A percentile compares a stretch with the other conserved stretches of the same genome.
Evolutionary conservation across 1,284 basidiomycete genomes (phyloP).

Genomic region (Trametes pubescens): DNA sequence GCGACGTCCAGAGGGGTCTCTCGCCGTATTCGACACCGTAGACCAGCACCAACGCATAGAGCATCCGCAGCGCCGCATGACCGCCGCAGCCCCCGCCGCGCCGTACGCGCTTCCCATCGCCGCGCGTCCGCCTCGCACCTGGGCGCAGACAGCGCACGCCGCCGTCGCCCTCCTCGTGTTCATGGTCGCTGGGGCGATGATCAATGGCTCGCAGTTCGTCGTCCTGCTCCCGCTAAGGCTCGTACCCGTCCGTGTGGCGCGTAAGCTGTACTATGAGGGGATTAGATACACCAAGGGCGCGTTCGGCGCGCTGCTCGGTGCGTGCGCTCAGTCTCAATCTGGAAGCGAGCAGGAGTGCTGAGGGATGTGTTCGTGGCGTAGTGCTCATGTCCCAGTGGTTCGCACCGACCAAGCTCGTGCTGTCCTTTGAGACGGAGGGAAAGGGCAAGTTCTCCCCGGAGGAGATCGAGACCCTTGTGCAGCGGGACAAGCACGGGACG

Average conservation of each 20-base stretch:
- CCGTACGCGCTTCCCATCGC: conserved; percentile 65
- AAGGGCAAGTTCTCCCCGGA: conserved; percentile 65
- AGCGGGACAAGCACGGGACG: conserved; percentile 63
- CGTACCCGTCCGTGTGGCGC: conserved; percentile 59
- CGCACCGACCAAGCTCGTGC: conserved; percentile 76
- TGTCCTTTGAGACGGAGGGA: conserved; percentile 80
- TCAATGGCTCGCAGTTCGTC: conserved; percentile 75
- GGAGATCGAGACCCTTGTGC: conserved; percentile 63
- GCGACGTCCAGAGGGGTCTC: neutral
- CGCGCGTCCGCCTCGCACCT: conserved; percentile 63
- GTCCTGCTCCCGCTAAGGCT: conserved; percentile 71
- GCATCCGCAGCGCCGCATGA: conserved; percentile 4
- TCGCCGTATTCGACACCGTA: neutral
- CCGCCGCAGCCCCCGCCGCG: conserved; percentile 12
- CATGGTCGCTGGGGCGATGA: conserved; percentile 70
- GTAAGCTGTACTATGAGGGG: conserved; percentile 66
- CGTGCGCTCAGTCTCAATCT: conserved; percentile 41
- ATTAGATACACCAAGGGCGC: conserved; percentile 85
- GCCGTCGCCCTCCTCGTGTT: conserved; percentile 69
- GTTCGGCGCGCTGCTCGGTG: conserved; percentile 79
- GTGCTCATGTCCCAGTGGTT: conserved; percentile 85
- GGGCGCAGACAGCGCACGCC: conserved; percentile 60
- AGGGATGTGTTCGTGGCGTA: conserved; percentile 39
- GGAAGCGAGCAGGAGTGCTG: conserved; percentile 1
- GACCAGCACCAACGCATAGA: neutral